Conservation (phyloP, 495 filamentous ascomycete species). For the Beverwykella pulmonaria region DNA sequence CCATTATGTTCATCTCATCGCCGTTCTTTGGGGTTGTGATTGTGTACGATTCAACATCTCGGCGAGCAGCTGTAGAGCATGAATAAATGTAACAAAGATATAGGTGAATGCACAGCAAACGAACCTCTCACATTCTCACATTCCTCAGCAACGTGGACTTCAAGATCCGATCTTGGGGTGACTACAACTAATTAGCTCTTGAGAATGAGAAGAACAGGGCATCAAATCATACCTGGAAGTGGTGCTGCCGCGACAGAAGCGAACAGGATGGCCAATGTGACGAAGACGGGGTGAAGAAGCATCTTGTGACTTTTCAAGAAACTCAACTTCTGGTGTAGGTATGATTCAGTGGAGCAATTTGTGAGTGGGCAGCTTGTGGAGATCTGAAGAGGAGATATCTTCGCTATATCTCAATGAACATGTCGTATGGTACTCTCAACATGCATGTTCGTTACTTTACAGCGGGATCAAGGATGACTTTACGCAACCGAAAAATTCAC, state of each 20-base stretch:
- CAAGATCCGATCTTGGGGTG: not conserved
- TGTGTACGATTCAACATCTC: not conserved
- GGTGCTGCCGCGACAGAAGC: constrained; percentile 1
- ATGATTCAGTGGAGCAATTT: not conserved
- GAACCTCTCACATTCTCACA: not conserved
- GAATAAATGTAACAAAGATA: too few species aligned
- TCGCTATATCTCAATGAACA: not conserved
- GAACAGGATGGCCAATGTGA: not conserved
- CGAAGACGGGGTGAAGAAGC: not conserved
- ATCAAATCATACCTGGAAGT: not conserved
- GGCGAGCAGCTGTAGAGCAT: not conserved
- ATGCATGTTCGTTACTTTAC: not conserved
- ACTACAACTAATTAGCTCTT: not conserved
- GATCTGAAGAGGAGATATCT: not conserved
- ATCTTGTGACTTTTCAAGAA: not conserved
- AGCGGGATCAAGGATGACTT: not conserved
- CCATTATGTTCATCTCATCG: not conserved
- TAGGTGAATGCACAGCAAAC: too few species aligned
- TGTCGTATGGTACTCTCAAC: not conserved
- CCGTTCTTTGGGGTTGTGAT: not conserved
- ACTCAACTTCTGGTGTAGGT: not conserved
- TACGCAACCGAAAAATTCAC: not conserved
- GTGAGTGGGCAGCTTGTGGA: not conserved
- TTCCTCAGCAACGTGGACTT: not conserved
- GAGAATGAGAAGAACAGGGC: not conserved